Evolutionary conservation across 2,329 filamentous ascomycete genomes (phyloP).

Genomic region (Blumeria hordei): DNA sequence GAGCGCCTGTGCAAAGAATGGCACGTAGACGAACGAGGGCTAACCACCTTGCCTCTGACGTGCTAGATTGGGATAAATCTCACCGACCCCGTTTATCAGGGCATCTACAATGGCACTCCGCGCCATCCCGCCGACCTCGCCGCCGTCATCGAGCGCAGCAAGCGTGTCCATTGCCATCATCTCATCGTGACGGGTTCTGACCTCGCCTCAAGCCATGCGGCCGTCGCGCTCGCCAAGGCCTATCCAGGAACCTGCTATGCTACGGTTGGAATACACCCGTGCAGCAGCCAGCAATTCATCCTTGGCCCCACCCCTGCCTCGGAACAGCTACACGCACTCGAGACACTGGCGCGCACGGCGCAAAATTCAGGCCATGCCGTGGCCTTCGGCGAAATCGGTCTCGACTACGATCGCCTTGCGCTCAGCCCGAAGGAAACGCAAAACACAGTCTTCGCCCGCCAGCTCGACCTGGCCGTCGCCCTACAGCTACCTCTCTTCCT

Average conservation of each 20-base stretch:
- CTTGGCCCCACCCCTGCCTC: conserved; percentile 25
- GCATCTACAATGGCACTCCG: conserved; percentile 59
- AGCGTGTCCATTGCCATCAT: conserved; percentile 59
- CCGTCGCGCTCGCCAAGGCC: conserved; percentile 45
- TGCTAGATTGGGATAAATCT: conserved; percentile 76
- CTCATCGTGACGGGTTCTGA: conserved; percentile 88
- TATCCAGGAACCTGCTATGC: conserved; percentile 65
- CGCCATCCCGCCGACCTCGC: conserved; percentile 48
- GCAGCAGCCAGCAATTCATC: conserved; percentile 59
- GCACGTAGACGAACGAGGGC: background rate
- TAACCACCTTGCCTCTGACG: background rate
- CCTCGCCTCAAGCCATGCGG: conserved; percentile 50
- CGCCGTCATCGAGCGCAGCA: conserved; percentile 55
- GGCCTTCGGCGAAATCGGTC: conserved; percentile 83
- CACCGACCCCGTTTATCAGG: conserved; percentile 73
- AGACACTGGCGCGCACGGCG: conserved; percentile 32
- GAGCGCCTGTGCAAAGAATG: background rate
- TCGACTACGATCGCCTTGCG: conserved; percentile 84
- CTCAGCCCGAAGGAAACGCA: conserved; percentile 60
- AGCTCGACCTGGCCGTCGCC: conserved; percentile 19
- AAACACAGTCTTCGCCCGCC: conserved; percentile 60
- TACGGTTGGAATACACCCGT: conserved; percentile 87
- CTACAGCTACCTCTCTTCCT: conserved; percentile 73
- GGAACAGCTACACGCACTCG: conserved; percentile 30
- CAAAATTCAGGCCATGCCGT: conserved; percentile 22